Base-by-base conservation (phyloP, 108 stramenopile genomes). In the Cyclotella kingstonii region DNA sequence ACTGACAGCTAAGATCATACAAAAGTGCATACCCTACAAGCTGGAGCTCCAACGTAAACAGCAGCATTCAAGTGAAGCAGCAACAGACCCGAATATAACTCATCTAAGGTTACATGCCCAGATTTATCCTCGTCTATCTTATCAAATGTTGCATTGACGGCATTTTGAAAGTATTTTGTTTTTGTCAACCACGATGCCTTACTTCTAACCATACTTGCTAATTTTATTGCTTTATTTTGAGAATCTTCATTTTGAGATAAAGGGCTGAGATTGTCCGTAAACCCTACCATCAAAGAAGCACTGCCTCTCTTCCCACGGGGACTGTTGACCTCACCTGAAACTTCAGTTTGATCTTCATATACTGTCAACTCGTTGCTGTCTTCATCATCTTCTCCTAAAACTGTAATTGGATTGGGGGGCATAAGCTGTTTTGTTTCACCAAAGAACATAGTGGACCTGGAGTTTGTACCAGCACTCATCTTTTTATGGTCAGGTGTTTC, bases 11-110 rank as follows among this genome's bases (percentile, higher is more conserved):
- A 8, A 60, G 40, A n/a, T 33, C 31, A 65, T 3, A 51, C 39
- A 27, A 41, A 47, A 15, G 12, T 5, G 67, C 81, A 36, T 33
- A 82, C 81, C 76, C 73, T 73, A 58, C 90, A 89, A 36, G 90
- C 90, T 3, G 90, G 82, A 17, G 90, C 78, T 12, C 90, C 90
- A 10, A 78, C 82, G 65, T 85, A 89, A n/a, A 63, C 63, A 7
- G 84, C 90, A 47, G 87, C 46, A 26, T 86, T 83, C 47, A 92
- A 71, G 67, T 92, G 90, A 69, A 92, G 84, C 52, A 87, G 59
- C 11, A 92, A 51, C 48, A 92, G 43, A 15, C 87, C 90, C 3
- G 82, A 45, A 63, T 92, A 89, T 47, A 92, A 47, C 46, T 92
- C 87, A 12, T 83, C 84, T 60, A 86, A 75, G 29, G 88, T 81